Evolutionary conservation across 108 stramenopile genomes (phyloP).

Genomic region (Cafeteria roenbergensis): DNA sequence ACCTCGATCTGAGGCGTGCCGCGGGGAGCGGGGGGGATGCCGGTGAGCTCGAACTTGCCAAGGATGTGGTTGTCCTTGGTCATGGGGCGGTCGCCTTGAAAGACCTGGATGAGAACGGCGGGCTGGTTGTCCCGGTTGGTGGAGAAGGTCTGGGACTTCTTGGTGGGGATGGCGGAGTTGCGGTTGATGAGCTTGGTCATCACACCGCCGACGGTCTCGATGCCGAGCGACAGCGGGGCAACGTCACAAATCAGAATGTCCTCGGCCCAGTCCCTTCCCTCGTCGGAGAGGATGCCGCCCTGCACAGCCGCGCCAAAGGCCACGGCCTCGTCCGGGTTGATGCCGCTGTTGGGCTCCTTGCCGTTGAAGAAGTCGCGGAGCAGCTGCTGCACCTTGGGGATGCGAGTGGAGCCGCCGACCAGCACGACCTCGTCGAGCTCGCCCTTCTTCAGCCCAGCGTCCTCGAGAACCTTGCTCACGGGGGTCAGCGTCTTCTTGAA

Average conservation of each 20-base stretch:
- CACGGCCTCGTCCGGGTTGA: constrained; percentile 93
- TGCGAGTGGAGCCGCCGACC: constrained; percentile 92
- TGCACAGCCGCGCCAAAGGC: constrained; percentile 92
- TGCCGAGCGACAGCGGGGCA: constrained; percentile 77
- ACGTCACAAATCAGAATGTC: constrained; percentile 79
- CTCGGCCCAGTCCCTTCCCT: constrained; percentile 56
- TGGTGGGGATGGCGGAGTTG: constrained; percentile 70
- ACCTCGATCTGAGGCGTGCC: constrained; percentile 88
- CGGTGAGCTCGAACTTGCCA: constrained; percentile 82
- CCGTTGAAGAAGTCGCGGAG: constrained; percentile 84
- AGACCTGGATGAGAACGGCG: constrained; percentile 75
- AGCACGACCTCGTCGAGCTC: constrained; percentile 89
- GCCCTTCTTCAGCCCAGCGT: constrained; percentile 63
- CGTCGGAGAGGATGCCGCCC: constrained; percentile 73
- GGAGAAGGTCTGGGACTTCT: constrained; percentile 71
- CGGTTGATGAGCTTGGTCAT: constrained; percentile 68
- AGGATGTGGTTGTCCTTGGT: constrained; percentile 81
- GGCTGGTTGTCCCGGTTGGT: constrained; percentile 84
- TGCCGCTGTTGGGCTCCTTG: constrained; percentile 71
- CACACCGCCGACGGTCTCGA: constrained; percentile 75
- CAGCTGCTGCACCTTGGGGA: constrained; percentile 78
- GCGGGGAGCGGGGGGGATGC: constrained; percentile 79
- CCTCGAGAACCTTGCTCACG: constrained; percentile 72
- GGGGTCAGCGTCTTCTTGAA: constrained; percentile 89
- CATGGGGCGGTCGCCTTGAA: constrained; percentile 87